phyloP scores from a whole-genome alignment of 176 grass and related monocot genomes.

The Ananas comosus region DNA sequence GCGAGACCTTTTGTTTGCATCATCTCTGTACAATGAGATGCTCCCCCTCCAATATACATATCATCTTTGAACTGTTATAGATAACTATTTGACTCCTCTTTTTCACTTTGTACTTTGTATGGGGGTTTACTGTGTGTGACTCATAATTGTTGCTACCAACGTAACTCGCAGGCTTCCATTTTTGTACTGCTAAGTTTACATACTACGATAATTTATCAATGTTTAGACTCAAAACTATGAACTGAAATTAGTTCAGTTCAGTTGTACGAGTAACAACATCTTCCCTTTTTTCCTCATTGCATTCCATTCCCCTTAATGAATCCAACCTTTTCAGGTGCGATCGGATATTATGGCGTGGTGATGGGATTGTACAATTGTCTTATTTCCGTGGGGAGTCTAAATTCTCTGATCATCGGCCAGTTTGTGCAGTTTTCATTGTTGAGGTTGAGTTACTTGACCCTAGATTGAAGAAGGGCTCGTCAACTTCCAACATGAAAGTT shows the following conservation, averaged over 20 bases:
- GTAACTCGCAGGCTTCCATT: neutral
- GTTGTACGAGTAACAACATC: neutral
- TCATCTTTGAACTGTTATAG: neutral
- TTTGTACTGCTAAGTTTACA: neutral
- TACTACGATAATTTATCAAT: neutral
- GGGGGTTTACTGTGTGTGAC: no score
- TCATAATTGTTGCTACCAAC: no score
- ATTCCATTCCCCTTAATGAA: neutral
- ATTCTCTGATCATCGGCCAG: slow-evolving; percentile 74
- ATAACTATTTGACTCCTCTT: neutral
- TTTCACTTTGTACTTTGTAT: no score
- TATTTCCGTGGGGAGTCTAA: slow-evolving; percentile 61
- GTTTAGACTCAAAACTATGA: neutral
- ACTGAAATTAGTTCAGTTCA: neutral
- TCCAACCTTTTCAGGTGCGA: slow-evolving; percentile 54
- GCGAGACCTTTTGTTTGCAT: slow-evolving; percentile 6
- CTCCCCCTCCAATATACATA: neutral
- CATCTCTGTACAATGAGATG: neutral
- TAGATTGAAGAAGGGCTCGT: slow-evolving; percentile 32
- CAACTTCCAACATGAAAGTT: slow-evolving; percentile 51
- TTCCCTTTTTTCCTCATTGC: neutral
- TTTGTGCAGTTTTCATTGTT: slow-evolving; percentile 49
- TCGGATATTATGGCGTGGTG: slow-evolving; percentile 68
- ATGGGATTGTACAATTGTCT: slow-evolving; percentile 44
- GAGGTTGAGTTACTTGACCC: slow-evolving; percentile 33